phyloP scores from a whole-genome alignment of 31 red algal species.

The Bonnemaisonia californica region DNA sequence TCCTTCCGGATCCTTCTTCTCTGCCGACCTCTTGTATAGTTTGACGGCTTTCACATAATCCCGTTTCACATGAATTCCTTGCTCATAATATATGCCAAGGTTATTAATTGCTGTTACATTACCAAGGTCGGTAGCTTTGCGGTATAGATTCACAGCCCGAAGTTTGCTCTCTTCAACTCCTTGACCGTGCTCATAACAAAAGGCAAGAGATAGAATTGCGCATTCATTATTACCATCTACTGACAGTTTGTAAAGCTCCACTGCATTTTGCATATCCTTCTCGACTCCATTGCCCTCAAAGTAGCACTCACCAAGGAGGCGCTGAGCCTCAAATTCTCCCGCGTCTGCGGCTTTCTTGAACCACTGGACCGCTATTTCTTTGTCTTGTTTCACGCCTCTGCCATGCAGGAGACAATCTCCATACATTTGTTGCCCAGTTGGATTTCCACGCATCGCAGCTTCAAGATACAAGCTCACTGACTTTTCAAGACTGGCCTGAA shows the following conservation, averaged over 20 bases:
- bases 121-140: not conserved
- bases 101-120: slow-evolving; percentile 28
- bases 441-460: slow-evolving; percentile 3
- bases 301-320: slow-evolving; percentile 41
- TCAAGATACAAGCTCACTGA: slow-evolving; percentile 50
- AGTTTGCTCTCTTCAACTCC: slow-evolving; percentile 14
- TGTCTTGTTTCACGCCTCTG: slow-evolving; percentile 4
- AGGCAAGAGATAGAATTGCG: slow-evolving; percentile 8
- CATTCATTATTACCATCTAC: slow-evolving; percentile 3
- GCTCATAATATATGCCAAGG: slow-evolving; percentile 39
- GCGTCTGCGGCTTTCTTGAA: slow-evolving; percentile 20
- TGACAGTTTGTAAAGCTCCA: not conserved
- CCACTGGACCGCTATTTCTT: not conserved
- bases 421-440: not conserved
- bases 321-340: slow-evolving; percentile 5
- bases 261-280: slow-evolving; percentile 13
- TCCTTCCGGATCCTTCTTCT: slow-evolving; percentile 41
- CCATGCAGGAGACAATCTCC: slow-evolving; percentile 27
- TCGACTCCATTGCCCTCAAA: slow-evolving; percentile 29
- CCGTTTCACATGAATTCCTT: slow-evolving; percentile 24
- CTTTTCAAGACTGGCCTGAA: slow-evolving; percentile 9
- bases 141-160: slow-evolving; percentile 13
- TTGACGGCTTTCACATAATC: slow-evolving; percentile 48
- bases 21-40: slow-evolving; percentile 39
- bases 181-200: slow-evolving; percentile 33